Evolutionary conservation across 2,329 filamentous ascomycete genomes (phyloP).

Genomic region (Teratosphaeria viscida): DNA sequence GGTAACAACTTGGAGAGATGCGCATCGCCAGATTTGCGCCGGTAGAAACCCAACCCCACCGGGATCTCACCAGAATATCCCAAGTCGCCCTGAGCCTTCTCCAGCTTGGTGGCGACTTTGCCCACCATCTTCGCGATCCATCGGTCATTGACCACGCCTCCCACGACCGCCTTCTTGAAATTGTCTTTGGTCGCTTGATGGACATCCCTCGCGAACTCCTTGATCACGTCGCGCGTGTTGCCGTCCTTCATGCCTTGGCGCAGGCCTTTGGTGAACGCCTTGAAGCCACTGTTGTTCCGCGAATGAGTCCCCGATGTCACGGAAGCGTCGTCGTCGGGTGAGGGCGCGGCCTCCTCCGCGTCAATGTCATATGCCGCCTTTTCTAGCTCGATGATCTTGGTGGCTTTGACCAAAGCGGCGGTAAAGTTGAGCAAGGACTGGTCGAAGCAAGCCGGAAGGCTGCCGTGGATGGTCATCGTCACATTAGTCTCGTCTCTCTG

Average conservation of each 20-base stretch:
- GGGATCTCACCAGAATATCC: conserved; percentile 42
- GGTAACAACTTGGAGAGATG: conserved; percentile 15
- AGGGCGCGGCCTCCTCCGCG: not conserved
- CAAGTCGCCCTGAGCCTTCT: conserved; percentile 40
- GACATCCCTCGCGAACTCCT: conserved; percentile 20
- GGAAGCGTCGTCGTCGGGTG: conserved; percentile 1
- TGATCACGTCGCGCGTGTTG: conserved; percentile 15
- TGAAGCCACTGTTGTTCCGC: conserved; percentile 14
- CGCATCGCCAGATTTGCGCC: conserved; percentile 10
- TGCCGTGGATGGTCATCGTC: conserved; percentile 37
- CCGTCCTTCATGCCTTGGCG: conserved; percentile 18
- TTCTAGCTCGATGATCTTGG: conserved; percentile 46
- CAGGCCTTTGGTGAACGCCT: conserved; percentile 18
- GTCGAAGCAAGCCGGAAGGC: conserved; percentile 40
- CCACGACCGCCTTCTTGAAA: conserved; percentile 38
- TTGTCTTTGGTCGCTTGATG: conserved; percentile 31
- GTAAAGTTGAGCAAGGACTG: conserved; percentile 44
- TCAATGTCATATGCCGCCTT: conserved; percentile 31
- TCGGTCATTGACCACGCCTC: conserved; percentile 41
- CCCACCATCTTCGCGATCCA: conserved; percentile 47
- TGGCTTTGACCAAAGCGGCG: conserved; percentile 47
- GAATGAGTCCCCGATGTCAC: not conserved
- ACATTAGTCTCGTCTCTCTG: conserved; percentile 41
- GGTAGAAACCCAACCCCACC: conserved; percentile 31
- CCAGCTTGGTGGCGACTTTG: conserved; percentile 39